Conservation (phyloP, 139 green algal genomes). For the Dunaliella sp. region DNA sequence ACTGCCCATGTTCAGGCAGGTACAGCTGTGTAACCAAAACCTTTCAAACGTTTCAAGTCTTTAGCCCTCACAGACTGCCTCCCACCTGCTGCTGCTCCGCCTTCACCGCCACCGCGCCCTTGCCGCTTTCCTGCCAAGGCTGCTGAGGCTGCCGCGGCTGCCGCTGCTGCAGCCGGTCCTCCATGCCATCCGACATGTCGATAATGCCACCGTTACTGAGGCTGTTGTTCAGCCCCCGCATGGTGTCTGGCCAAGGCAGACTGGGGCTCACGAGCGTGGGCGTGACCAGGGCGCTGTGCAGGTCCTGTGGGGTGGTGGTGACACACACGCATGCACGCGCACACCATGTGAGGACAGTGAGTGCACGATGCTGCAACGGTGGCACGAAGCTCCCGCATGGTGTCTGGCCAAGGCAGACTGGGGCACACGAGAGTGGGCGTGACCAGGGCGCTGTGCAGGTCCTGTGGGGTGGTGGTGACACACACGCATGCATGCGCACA, state of each 20-base stretch:
- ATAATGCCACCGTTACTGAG: background rate
- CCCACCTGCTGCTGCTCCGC: too few species aligned
- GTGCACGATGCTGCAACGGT: too few species aligned
- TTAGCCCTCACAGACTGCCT: too few species aligned
- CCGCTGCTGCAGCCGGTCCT: background rate
- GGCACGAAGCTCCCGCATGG: background rate
- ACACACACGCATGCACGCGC: too few species aligned
- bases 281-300: slow-evolving; percentile 15
- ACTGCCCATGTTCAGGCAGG: too few species aligned
- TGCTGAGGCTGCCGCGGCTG: background rate
- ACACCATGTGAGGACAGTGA: too few species aligned
- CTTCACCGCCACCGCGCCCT: too few species aligned
- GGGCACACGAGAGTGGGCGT: background rate
- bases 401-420: background rate
- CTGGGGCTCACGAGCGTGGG: background rate
- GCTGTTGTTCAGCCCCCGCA: background rate
- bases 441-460: slow-evolving; percentile 19
- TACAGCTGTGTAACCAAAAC: too few species aligned
- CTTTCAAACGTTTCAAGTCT: too few species aligned
- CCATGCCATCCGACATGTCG: background rate
- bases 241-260: background rate
- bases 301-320: slow-evolving; percentile 5
- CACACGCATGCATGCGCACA: too few species aligned
- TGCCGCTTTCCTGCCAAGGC: background rate
- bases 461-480: too few species aligned